Percentiles rank a stretch among this genome's conserved stretches.
These are phyloP conservation scores for Populus ilicifolia DNA, from an alignment of 345 rosid species.

Conservation along the genomic window DNA sequence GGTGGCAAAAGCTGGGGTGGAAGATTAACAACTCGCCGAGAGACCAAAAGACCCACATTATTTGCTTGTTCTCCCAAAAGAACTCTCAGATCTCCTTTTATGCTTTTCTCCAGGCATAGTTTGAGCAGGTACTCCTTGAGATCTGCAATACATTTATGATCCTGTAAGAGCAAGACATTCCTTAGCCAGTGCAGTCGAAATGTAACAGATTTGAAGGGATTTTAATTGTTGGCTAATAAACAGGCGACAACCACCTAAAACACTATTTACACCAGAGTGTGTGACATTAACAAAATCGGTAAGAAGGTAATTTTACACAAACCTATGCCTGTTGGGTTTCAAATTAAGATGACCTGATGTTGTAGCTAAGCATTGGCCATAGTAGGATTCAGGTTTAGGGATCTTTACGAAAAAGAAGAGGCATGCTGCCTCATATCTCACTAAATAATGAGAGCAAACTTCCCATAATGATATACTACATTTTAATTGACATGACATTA, in stretches of 20 bases:
- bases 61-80: constrained; percentile 52
- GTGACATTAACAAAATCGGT: background rate
- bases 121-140: constrained; percentile 60
- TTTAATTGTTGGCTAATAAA: background rate
- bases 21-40: constrained; percentile 77
- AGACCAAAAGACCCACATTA: constrained; percentile 67
- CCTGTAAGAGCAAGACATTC: constrained; percentile 33
- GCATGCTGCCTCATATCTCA: background rate
- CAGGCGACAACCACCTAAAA: background rate
- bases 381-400: background rate
- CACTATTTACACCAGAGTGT: background rate
- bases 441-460: background rate
- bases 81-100: constrained; percentile 34
- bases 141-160: constrained; percentile 52
- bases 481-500: background rate
- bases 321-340: background rate
- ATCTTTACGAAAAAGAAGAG: background rate
- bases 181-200: background rate
- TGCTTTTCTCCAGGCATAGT: constrained; percentile 45
- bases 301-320: background rate
- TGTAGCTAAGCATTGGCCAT: background rate
- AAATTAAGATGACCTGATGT: background rate
- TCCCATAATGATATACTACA: background rate
- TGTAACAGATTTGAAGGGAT: background rate
- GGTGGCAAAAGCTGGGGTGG: constrained; percentile 91